A percentile compares a stretch with the other conserved stretches of the same genome.
These are phyloP conservation scores for Globisporangium viniferum DNA, from an alignment of 352 stramenopile genomes.

Conservation along the genomic window DNA sequence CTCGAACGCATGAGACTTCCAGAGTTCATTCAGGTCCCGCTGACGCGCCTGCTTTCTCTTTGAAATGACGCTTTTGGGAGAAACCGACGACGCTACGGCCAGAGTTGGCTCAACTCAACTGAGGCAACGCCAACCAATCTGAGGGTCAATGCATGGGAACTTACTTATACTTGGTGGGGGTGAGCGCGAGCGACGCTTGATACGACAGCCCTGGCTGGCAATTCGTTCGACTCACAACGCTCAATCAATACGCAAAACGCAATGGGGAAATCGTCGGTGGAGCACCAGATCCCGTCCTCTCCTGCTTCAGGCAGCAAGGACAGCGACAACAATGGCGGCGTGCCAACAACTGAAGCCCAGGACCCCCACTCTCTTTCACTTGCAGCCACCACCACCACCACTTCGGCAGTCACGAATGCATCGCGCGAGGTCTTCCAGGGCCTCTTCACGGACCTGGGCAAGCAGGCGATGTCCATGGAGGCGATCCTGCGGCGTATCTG, in stretches of 20 bases:
- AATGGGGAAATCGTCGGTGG: constrained; percentile 31
- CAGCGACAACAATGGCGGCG: not conserved
- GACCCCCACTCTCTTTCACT: not conserved
- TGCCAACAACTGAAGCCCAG: not conserved
- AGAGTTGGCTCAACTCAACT: no score
- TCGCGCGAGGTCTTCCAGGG: constrained; percentile 66
- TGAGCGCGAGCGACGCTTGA: no score
- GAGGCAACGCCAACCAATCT: no score
- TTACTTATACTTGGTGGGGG: no score
- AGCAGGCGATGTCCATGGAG: constrained; percentile 76
- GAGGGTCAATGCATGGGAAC: no score
- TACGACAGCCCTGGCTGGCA: no score
- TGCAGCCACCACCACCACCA: not conserved
- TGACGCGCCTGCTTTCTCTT: no score
- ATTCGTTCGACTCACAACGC: no score
- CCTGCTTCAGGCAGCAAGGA: constrained; percentile 9
- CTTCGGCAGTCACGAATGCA: constrained; percentile 4
- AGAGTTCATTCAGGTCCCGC: no score
- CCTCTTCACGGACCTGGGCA: constrained; percentile 68
- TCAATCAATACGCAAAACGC: no score
- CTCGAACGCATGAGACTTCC: not conserved
- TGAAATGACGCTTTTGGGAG: no score
- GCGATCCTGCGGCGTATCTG: constrained; percentile 63
- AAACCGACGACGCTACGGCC: no score
- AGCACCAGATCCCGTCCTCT: constrained; percentile 16